Evolutionary conservation across 163 green algal species (phyloP).

Genomic region (Scenedesmus sp.): DNA sequence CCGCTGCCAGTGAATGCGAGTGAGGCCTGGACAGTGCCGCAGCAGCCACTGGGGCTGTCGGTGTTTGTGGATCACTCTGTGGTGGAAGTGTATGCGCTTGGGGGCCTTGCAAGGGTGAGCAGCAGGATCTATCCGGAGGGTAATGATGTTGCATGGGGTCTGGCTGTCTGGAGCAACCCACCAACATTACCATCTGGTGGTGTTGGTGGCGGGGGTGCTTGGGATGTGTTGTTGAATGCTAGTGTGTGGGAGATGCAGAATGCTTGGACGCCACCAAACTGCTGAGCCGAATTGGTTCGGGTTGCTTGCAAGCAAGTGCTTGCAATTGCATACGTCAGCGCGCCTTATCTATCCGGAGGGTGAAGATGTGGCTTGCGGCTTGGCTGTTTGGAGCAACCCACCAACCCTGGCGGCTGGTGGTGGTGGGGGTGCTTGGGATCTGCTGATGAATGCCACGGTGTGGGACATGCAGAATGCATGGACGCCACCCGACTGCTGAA

Average conservation of each 20-base stretch:
- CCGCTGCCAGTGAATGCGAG: not conserved
- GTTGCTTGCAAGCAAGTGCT: too few relatives aligned
- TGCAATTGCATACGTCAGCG: too few relatives aligned
- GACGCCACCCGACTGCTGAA: too few relatives aligned
- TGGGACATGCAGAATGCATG: too few relatives aligned
- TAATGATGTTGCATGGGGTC: not conserved
- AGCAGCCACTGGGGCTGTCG: not conserved
- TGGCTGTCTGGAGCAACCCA: not conserved
- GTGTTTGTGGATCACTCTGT: constrained; percentile 12
- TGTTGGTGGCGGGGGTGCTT: not conserved
- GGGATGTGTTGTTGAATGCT: too few relatives aligned
- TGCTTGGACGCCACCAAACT: too few relatives aligned
- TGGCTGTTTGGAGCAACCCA: not conserved
- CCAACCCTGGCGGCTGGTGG: not conserved
- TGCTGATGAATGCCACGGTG: too few relatives aligned
- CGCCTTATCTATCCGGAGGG: not conserved
- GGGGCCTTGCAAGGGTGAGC: not conserved
- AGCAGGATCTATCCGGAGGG: not conserved
- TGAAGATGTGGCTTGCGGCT: not conserved
- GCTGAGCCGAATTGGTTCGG: too few relatives aligned
- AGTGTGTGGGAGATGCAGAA: too few relatives aligned
- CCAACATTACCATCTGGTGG: not conserved
- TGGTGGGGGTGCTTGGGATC: not conserved
- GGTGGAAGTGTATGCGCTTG: not conserved
- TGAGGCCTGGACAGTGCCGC: not conserved